Conservation (phyloP, 495 filamentous ascomycete species). For the Cercophora sp. region DNA sequence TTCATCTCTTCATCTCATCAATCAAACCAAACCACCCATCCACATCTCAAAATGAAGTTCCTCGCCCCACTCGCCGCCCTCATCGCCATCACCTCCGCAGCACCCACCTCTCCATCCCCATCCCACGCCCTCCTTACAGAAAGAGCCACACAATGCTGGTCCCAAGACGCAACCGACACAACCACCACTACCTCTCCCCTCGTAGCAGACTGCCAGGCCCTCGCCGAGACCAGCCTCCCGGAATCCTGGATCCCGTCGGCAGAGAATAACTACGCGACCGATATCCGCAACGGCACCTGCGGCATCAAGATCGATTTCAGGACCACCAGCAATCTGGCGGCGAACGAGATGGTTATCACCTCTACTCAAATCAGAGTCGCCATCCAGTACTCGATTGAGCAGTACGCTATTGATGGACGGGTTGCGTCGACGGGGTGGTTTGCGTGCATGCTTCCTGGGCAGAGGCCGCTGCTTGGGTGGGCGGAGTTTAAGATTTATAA, state of each 20-base stretch:
- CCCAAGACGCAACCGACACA: background rate
- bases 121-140: background rate
- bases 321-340: background rate
- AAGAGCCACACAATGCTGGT: too few species aligned
- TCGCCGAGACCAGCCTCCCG: background rate
- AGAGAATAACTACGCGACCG: background rate
- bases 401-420: background rate
- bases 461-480: too few species aligned
- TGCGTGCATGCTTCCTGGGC: too few species aligned
- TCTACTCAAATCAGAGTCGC: background rate
- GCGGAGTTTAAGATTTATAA: too few species aligned
- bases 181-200: background rate
- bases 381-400: background rate
- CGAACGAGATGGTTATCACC: background rate
- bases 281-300: slow-evolving; percentile 2
- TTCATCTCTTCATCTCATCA: too few species aligned
- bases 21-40: too few species aligned
- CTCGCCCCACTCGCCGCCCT: background rate
- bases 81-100: background rate
- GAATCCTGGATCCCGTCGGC: background rate
- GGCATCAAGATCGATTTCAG: background rate
- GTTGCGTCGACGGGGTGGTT: background rate
- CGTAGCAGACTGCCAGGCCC: background rate
- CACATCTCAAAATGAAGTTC: slow-evolving; percentile 5
- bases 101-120: background rate